These are phyloP conservation scores for Albizia julibrissin DNA, from an alignment of 306 rosid genomes.

Conservation along the genomic window DNA sequence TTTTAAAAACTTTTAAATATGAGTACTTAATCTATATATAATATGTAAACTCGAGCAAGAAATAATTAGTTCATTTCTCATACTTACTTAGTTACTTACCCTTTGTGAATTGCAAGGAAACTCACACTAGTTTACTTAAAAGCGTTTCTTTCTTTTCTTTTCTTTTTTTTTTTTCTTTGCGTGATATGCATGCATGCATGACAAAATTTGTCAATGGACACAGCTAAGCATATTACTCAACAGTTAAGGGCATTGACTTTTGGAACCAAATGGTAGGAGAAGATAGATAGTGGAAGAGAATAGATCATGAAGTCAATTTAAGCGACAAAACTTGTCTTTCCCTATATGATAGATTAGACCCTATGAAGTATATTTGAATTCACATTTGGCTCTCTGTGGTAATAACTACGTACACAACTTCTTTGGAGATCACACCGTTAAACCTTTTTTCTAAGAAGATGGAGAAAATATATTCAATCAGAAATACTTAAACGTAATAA, in stretches of 20 bases:
- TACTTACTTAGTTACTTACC: too few species aligned
- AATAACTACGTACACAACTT: too few species aligned
- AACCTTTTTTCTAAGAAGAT: too few species aligned
- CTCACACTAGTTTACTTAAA: not conserved
- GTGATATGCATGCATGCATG: not conserved
- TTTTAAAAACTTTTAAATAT: not conserved
- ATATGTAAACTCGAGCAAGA: too few species aligned
- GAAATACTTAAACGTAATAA: too few species aligned
- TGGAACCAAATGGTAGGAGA: conserved; percentile 4
- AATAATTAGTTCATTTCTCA: too few species aligned
- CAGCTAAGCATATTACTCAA: not conserved
- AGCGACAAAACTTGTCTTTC: not conserved
- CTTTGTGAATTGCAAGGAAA: not conserved
- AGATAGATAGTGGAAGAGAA: not conserved
- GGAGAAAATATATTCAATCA: too few species aligned
- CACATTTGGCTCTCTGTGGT: not conserved
- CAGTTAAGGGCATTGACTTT: not conserved
- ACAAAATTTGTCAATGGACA: not conserved
- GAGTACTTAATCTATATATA: too few species aligned
- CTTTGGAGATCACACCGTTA: not conserved
- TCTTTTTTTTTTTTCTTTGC: too few species aligned
- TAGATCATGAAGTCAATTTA: not conserved
- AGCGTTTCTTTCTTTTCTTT: too few species aligned
- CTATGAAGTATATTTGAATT: not conserved
- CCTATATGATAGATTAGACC: conserved; percentile 1